These are phyloP conservation scores for Candida tetrigidarum DNA, from an alignment of 1,139 yeast species.

Conservation along the genomic window DNA sequence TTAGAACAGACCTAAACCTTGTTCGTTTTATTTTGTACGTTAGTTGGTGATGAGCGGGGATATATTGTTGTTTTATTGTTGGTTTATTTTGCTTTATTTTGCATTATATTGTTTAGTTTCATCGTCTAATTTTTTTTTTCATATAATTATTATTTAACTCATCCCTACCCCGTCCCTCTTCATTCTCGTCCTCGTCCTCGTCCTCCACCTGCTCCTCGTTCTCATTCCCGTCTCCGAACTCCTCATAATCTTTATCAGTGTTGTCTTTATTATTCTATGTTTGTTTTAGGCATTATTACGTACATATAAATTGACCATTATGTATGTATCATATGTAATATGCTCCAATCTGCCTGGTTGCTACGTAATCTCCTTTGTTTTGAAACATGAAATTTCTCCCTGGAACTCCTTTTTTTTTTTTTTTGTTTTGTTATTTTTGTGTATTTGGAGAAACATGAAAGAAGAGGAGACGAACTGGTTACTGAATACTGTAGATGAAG, in stretches of 20 bases:
- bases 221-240: background rate
- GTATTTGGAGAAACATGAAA: no score
- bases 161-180: no score
- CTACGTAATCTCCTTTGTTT: background rate
- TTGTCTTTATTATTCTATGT: background rate
- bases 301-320: background rate
- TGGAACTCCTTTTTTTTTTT: no score
- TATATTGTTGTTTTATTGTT: no score
- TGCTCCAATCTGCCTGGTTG: background rate
- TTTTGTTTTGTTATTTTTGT: background rate
- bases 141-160: no score
- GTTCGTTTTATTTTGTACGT: no score
- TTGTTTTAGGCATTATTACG: background rate
- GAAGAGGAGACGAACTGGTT: no score
- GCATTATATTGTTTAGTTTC: background rate
- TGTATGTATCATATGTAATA: background rate
- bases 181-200: background rate
- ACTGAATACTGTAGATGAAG: no score
- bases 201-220: background rate
- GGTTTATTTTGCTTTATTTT: background rate
- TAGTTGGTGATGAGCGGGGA: no score
- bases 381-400: background rate
- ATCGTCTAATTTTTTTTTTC: slow-evolving; percentile 2
- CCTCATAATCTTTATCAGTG: background rate
- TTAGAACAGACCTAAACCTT: no score